Conservation (phyloP, 2,329 filamentous ascomycete species). For the Ilyonectria sp. region DNA sequence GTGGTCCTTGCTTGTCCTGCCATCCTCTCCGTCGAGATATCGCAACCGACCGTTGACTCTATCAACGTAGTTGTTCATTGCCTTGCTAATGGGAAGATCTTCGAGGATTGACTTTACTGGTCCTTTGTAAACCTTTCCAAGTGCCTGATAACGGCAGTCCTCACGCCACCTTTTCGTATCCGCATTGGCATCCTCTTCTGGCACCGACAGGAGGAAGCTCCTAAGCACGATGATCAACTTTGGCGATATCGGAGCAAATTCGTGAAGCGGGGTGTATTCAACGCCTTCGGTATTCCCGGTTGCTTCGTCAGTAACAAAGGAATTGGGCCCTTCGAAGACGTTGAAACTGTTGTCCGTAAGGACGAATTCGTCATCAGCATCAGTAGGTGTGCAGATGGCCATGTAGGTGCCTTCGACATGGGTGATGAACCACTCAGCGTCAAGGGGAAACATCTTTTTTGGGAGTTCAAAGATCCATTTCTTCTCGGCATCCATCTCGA, state of each 20-base stretch:
- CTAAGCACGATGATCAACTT: constrained; percentile 16
- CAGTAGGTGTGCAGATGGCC: constrained; percentile 10
- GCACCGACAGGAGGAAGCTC: background rate
- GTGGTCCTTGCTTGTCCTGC: background rate
- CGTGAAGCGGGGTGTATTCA: background rate
- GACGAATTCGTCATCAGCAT: constrained; percentile 3
- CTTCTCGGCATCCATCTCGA: constrained; percentile 9
- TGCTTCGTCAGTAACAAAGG: background rate
- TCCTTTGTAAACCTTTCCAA: background rate
- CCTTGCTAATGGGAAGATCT: constrained; percentile 17
- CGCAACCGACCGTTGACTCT: background rate
- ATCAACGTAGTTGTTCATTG: constrained; percentile 12
- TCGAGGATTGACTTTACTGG: constrained; percentile 3
- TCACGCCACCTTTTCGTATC: background rate
- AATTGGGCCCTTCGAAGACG: constrained; percentile 18
- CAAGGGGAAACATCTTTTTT: constrained; percentile 4
- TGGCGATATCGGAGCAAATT: constrained; percentile 13
- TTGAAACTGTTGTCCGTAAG: constrained; percentile 17
- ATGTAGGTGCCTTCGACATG: background rate
- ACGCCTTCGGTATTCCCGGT: background rate
- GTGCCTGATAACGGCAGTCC: background rate
- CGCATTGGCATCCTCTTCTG: constrained; percentile 1
- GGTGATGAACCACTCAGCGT: background rate
- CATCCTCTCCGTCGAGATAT: background rate
- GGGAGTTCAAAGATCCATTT: background rate